phyloP scores from a whole-genome alignment of 257 asterid species.

The Penstemon eatonii region DNA sequence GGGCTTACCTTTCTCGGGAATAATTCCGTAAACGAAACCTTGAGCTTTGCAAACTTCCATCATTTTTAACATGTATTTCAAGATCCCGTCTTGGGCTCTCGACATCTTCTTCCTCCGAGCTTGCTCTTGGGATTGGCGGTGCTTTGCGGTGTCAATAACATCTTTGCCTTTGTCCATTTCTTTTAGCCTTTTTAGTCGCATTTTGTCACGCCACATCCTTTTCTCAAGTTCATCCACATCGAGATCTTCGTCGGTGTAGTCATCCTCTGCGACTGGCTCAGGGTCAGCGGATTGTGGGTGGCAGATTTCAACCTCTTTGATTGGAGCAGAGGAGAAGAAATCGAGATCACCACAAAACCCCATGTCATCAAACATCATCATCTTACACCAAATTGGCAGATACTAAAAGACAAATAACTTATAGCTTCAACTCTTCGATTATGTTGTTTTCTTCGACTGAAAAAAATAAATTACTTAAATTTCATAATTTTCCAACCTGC shows the following conservation, averaged over 20 bases:
- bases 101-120: slow-evolving; percentile 96
- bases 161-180: slow-evolving; percentile 70
- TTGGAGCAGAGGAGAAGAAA: slow-evolving; percentile 58
- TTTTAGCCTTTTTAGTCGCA: slow-evolving; percentile 63
- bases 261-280: slow-evolving; percentile 62
- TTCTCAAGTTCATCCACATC: slow-evolving; percentile 85
- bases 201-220: slow-evolving; percentile 86
- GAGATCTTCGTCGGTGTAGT: slow-evolving; percentile 72
- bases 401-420: neutral
- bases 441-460: neutral
- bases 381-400: slow-evolving; percentile 20
- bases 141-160: slow-evolving; percentile 52
- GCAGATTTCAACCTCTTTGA: slow-evolving; percentile 45
- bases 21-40: slow-evolving; percentile 89
- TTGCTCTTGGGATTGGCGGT: slow-evolving; percentile 88
- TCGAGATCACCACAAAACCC: slow-evolving; percentile 74
- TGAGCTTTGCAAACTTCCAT: slow-evolving; percentile 96
- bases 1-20: slow-evolving; percentile 93
- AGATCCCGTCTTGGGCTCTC: slow-evolving; percentile 88
- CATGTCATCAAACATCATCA: slow-evolving; percentile 85
- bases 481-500: slow-evolving; percentile 31
- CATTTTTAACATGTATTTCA: slow-evolving; percentile 90
- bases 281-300: slow-evolving; percentile 41
- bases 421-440: slow-evolving; percentile 19
- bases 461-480: neutral